These are phyloP conservation scores for Aspergillus sergii DNA, from an alignment of 2,329 filamentous ascomycete genomes.

Conservation along the genomic window DNA sequence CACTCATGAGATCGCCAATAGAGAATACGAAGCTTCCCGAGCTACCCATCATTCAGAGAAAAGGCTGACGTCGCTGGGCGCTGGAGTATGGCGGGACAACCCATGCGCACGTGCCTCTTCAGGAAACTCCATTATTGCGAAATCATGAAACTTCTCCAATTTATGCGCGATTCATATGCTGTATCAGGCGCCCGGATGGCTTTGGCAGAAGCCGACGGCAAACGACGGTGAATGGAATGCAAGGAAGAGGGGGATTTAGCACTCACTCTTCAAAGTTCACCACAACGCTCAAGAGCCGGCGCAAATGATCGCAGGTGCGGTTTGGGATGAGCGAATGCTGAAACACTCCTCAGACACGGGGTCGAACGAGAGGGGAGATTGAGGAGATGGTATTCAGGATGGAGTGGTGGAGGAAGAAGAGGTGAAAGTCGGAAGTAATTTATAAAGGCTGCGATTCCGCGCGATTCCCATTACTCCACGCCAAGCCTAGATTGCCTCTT, in stretches of 20 bases:
- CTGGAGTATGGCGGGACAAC: not conserved
- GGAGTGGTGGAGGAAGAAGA: constrained; percentile 6
- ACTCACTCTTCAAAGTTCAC: constrained; percentile 7
- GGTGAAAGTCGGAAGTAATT: constrained; percentile 4
- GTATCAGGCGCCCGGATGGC: not conserved
- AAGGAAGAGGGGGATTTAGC: constrained; percentile 1
- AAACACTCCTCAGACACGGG: not conserved
- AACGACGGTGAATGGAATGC: constrained; percentile 1
- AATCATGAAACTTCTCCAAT: not conserved
- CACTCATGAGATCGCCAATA: not conserved
- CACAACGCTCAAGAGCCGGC: not conserved
- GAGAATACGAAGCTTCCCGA: not conserved
- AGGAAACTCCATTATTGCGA: not conserved
- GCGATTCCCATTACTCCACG: constrained; percentile 10
- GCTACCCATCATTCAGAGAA: not conserved
- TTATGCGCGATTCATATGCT: not conserved
- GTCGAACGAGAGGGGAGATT: not conserved
- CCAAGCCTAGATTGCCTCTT: constrained; percentile 26
- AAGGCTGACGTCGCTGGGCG: not conserved
- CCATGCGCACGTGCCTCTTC: not conserved
- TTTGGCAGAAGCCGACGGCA: not conserved
- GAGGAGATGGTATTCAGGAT: not conserved
- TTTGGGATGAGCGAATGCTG: not conserved
- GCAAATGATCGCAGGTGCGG: not conserved
- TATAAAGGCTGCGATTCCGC: constrained; percentile 6